Conservation (phyloP, 345 rosid genomes). For the Salix purpurea region DNA sequence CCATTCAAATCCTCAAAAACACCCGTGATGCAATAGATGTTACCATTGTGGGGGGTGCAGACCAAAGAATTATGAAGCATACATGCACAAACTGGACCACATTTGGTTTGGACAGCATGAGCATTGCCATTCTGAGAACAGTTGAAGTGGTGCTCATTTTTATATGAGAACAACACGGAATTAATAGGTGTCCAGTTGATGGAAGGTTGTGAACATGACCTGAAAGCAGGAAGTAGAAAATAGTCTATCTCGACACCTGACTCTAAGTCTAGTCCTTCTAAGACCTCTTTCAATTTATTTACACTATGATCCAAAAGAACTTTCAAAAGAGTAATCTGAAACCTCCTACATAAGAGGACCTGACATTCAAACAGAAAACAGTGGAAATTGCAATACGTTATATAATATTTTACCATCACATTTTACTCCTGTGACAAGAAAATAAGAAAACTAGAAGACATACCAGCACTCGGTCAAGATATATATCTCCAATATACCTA, state of each 20-base stretch:
- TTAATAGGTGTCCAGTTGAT: conserved; percentile 55
- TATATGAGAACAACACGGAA: conserved; percentile 35
- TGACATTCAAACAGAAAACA: conserved; percentile 22
- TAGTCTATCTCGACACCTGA: conserved; percentile 46
- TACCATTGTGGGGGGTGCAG: conserved; percentile 69
- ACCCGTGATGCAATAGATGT: conserved; percentile 50
- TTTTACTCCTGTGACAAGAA: neutral
- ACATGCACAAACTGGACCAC: conserved; percentile 50
- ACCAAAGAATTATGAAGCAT: conserved; percentile 54
- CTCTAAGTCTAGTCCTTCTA: conserved; percentile 24
- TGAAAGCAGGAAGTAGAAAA: conserved; percentile 54
- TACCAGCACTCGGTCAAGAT: conserved; percentile 46
- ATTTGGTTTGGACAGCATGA: conserved; percentile 39
- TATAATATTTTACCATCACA: neutral
- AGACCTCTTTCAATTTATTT: conserved; percentile 35
- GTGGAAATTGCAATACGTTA: neutral
- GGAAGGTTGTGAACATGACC: conserved; percentile 2
- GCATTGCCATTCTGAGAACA: conserved; percentile 28
- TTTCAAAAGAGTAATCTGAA: conserved; percentile 56
- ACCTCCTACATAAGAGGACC: conserved; percentile 62
- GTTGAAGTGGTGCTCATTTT: conserved; percentile 22
- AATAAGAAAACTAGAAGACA: neutral
- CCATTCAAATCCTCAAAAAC: conserved; percentile 42
- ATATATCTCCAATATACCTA: conserved; percentile 42
- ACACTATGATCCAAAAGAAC: conserved; percentile 46